Conservation (phyloP, 768 basidiomycete genomes). For the Serendipita sp. region DNA sequence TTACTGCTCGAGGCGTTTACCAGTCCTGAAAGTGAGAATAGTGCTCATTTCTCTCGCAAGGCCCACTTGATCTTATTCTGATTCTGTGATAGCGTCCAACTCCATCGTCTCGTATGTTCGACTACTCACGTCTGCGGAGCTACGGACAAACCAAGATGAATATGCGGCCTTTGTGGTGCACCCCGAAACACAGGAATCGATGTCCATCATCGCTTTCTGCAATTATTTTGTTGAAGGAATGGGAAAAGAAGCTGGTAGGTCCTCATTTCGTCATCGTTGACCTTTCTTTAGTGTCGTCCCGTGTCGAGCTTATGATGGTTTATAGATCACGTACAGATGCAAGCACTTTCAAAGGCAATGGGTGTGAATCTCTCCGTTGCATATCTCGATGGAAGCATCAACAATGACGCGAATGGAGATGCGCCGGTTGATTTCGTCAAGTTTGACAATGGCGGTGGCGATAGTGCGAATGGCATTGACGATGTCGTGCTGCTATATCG, state of each 20-base stretch:
- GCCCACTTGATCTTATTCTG: not conserved
- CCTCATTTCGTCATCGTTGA: not conserved
- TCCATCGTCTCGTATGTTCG: conserved; percentile 68
- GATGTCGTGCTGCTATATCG: conserved; percentile 61
- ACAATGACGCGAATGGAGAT: conserved; percentile 12
- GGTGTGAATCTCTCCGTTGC: conserved; percentile 54
- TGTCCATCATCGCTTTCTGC: conserved; percentile 54
- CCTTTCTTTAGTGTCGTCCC: not conserved
- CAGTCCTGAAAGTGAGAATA: conserved; percentile 29
- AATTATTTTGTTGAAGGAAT: conserved; percentile 58
- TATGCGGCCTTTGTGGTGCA: conserved; percentile 64
- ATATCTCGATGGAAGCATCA: conserved; percentile 55
- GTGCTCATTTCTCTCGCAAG: not conserved
- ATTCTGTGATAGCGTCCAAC: conserved; percentile 36
- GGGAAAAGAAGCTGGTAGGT: conserved; percentile 59
- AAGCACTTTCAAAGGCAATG: conserved; percentile 55
- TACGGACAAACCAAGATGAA: conserved; percentile 42
- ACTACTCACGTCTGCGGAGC: conserved; percentile 68
- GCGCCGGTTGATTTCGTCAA: conserved; percentile 51
- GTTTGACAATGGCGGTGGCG: conserved; percentile 35
- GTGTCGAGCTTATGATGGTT: not conserved
- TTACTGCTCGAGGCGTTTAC: conserved; percentile 39
- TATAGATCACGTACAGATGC: conserved; percentile 68
- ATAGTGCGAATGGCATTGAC: conserved; percentile 22
- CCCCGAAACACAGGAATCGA: conserved; percentile 46